Base-by-base conservation (phyloP, 768 basidiomycete genomes). In the Leccinum subtestaceum region DNA sequence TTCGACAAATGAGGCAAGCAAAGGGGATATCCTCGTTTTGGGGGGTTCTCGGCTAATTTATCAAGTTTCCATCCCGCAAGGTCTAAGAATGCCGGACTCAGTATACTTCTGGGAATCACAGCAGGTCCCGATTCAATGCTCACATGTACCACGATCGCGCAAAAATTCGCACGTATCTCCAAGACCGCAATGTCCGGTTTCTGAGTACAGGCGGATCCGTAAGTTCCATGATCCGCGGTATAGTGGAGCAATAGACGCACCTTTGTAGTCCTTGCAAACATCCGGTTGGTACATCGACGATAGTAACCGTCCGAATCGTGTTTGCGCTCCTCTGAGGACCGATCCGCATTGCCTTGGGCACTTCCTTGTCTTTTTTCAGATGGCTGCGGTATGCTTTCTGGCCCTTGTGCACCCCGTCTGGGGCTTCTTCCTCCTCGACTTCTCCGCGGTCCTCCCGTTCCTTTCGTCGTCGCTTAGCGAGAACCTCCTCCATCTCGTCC, bases 201-300 rank as follows among this genome's bases (percentile, higher is more conserved):
- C 96, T 96, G 68, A 38, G 15, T 19, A 49, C 49, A 46, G n/a
- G 52, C 3, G 11, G 52, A 31, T 46, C n/a, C 38, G 55, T 70
- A 40, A 67, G 63, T n/a, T 7, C 17, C 48, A 56, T 52, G 58
- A 59, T 70, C 61, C 67, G 52, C 61, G 53, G 58, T 27, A 50
- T 38, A 51, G 25, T 34, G 27, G 56, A 48, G 47, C 27, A 27
- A 54, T 21, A 60, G 60, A 81, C 87, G 57, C 61, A 93, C 94
- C 94, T 86, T 97, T 98, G 76, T 99, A 99, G 74, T 98, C 96
- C 74, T 99, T 99, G 76, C 96, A 99, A 17, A 99, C 96, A 69
- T 98, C 96, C 3, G 96, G 96, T 73, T 99, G 96, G 75, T 98
- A 99, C 21, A 78, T 99, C 96, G 49, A 92, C 83, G 58, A 98